A percentile compares a stretch with the other conserved stretches of the same genome.
phyloP scores from a whole-genome alignment of 2,329 filamentous ascomycete species.

The Nothophoma quercina region DNA sequence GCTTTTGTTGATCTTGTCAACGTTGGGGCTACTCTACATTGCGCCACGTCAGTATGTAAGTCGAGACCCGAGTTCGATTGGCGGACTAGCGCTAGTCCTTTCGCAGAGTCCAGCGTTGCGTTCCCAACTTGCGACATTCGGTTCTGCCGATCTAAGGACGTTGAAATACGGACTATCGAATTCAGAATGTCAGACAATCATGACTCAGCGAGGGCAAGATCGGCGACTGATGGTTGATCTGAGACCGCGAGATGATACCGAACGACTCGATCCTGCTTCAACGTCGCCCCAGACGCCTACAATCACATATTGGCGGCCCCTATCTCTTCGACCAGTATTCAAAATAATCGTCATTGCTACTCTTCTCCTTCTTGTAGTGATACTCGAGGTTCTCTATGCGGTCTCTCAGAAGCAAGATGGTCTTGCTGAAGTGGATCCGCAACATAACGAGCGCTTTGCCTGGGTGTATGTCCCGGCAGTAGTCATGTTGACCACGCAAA shows the following conservation, averaged over 20 bases:
- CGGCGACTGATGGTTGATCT: neutral
- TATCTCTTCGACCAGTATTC: constrained; percentile 1
- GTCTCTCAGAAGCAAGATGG: neutral
- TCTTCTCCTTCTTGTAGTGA: neutral
- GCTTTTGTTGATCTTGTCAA: neutral
- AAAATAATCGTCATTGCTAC: neutral
- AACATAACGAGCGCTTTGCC: neutral
- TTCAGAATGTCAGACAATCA: neutral
- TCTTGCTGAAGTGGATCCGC: neutral
- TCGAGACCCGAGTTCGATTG: constrained; percentile 1
- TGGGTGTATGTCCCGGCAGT: constrained; percentile 2
- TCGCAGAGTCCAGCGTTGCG: neutral
- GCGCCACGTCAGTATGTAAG: neutral
- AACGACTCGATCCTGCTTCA: neutral
- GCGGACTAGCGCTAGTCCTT: neutral
- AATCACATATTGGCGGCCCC: neutral
- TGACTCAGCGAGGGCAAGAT: neutral
- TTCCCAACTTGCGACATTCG: neutral
- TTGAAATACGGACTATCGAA: neutral
- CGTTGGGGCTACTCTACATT: neutral
- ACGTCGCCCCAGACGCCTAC: neutral
- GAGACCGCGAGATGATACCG: neutral
- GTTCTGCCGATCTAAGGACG: neutral
- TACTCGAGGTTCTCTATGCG: constrained; percentile 1
- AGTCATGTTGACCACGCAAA: constrained; percentile 1